Evolutionary conservation across 495 filamentous ascomycete species (phyloP).

Genomic region (Aspergillus bridgeri): DNA sequence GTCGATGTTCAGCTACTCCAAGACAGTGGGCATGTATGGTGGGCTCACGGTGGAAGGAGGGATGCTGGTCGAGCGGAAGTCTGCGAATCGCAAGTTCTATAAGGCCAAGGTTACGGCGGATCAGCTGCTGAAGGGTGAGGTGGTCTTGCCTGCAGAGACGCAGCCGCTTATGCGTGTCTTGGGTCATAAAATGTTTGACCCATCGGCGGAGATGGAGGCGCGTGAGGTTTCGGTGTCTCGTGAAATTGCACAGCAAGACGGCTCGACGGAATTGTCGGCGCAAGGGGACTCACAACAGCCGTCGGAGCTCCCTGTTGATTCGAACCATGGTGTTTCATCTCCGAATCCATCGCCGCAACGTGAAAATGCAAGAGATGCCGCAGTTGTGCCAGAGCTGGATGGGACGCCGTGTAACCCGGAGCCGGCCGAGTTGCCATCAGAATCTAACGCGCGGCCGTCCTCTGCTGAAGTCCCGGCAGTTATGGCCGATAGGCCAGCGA

Average conservation of each 20-base stretch:
- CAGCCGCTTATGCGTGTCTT: conserved; percentile 60
- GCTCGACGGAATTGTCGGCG: neutral
- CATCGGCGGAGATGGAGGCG: neutral
- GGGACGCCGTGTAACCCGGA: neutral
- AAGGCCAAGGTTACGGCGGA: conserved; percentile 68
- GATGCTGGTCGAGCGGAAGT: conserved; percentile 79
- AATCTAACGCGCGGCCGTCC: neutral
- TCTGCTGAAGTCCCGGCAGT: too few relatives aligned
- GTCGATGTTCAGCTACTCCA: conserved; percentile 87
- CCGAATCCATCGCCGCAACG: neutral
- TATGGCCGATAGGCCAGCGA: too few relatives aligned
- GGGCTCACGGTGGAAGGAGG: conserved; percentile 85
- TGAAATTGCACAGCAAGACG: neutral
- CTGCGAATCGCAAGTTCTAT: conserved; percentile 92
- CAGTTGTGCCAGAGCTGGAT: neutral
- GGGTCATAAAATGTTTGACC: conserved; percentile 15
- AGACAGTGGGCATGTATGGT: conserved; percentile 91
- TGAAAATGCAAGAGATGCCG: neutral
- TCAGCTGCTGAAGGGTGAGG: conserved; percentile 71
- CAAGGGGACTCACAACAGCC: neutral
- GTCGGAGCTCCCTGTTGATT: neutral
- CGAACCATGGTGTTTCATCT: neutral
- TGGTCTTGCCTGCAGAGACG: conserved; percentile 74
- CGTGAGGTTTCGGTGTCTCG: neutral
- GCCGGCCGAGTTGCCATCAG: neutral